These are phyloP conservation scores for Coemansia pectinata DNA, from an alignment of 192 early-diverging fungal species.

Conservation along the genomic window DNA sequence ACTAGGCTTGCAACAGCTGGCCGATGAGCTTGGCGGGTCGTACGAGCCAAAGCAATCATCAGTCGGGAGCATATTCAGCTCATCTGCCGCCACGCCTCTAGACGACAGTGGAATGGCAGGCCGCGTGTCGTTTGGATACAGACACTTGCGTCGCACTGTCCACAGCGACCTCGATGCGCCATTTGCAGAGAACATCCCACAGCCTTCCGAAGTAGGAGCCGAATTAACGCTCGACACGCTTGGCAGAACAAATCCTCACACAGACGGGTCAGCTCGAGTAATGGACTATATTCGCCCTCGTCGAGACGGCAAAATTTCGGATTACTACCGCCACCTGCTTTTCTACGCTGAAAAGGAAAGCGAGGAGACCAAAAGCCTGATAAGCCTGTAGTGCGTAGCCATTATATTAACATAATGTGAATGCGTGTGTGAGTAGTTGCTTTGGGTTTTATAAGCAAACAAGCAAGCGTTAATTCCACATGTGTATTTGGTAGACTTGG, in stretches of 20 bases:
- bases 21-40: conserved; percentile 48
- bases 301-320: conserved; percentile 41
- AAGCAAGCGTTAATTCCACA: background rate
- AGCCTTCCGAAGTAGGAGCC: conserved; percentile 32
- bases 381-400: conserved; percentile 7
- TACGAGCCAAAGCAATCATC: conserved; percentile 47
- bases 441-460: too few species aligned
- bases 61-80: conserved; percentile 35
- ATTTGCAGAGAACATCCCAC: conserved; percentile 49
- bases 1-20: conserved; percentile 49
- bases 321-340: conserved; percentile 36
- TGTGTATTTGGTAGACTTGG: background rate
- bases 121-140: conserved; percentile 19
- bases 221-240: conserved; percentile 42
- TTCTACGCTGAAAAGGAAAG: conserved; percentile 15
- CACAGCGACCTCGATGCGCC: conserved; percentile 30
- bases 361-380: conserved; percentile 19
- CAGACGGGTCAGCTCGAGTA: conserved; percentile 42
- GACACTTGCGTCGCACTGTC: conserved; percentile 24
- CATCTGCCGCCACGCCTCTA: conserved; percentile 29
- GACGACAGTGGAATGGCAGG: conserved; percentile 25
- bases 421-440: background rate
- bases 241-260: conserved; percentile 37
- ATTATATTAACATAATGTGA: background rate
- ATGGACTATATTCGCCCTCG: conserved; percentile 47